Evolutionary conservation across 176 grass and related monocot species (phyloP).

Genomic region (Luzula sylvatica): DNA sequence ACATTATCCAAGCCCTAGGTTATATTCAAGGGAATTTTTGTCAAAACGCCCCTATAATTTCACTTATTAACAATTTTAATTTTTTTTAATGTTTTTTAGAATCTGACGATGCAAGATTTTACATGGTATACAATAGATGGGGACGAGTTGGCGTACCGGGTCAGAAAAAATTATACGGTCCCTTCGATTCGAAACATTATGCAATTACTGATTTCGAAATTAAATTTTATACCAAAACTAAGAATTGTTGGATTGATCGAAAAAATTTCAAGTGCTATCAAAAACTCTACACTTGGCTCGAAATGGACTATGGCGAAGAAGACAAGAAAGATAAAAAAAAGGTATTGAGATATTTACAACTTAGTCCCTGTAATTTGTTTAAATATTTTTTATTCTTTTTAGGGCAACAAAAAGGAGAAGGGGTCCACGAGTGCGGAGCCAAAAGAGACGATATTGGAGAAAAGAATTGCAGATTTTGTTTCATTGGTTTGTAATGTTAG

Average conservation of each 20-base stretch:
- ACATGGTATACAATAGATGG: constrained; percentile 94
- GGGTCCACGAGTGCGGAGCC: constrained; percentile 34
- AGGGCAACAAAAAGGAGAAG: constrained; percentile 24
- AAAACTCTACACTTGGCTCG: constrained; percentile 71
- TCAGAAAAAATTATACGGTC: constrained; percentile 65
- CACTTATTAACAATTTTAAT: background rate
- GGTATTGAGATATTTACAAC: no score
- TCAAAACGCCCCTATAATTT: no score
- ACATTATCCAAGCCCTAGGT: constrained; percentile 91
- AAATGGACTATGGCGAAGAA: constrained; percentile 79
- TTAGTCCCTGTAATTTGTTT: background rate
- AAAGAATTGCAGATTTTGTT: constrained; percentile 59
- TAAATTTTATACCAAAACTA: constrained; percentile 74
- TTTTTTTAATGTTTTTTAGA: constrained; percentile 28
- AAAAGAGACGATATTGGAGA: constrained; percentile 74
- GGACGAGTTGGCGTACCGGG: constrained; percentile 78
- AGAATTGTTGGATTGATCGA: constrained; percentile 54
- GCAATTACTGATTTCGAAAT: constrained; percentile 56
- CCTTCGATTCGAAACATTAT: constrained; percentile 38
- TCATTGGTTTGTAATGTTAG: constrained; percentile 83
- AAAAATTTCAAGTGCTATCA: constrained; percentile 46
- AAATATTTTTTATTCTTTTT: constrained; percentile 19
- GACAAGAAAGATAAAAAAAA: constrained; percentile 39
- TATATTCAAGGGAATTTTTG: no score
- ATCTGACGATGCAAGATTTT: constrained; percentile 63